Percentiles rank a stretch among this genome's conserved stretches.
Conservation (phyloP, 495 filamentous ascomycete genomes). For the Penicillium lividum region DNA sequence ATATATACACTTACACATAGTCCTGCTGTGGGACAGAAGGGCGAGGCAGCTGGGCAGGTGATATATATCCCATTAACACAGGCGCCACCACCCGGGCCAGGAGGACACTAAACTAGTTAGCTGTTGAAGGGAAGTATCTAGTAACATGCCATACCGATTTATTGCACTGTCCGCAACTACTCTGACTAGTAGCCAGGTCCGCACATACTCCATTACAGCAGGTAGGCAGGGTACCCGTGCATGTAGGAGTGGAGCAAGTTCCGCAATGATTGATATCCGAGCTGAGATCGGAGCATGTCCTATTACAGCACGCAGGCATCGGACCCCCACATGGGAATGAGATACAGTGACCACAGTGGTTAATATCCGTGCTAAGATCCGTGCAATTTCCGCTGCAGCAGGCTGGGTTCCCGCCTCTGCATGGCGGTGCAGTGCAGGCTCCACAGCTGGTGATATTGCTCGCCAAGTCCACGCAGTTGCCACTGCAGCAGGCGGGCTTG, state of each 20-base stretch:
- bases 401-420: constrained; percentile 15
- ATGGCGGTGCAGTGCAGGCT: constrained; percentile 1
- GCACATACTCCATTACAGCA: constrained; percentile 19
- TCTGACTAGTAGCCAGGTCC: constrained; percentile 10
- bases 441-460: constrained; percentile 13
- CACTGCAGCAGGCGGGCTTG: constrained; percentile 18
- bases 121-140: too few species aligned
- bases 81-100: constrained; percentile 17
- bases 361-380: constrained; percentile 13
- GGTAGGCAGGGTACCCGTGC: constrained; percentile 13
- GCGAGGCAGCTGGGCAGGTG: constrained; percentile 10
- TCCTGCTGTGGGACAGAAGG: constrained; percentile 19
- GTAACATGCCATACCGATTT: constrained; percentile 3
- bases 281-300: constrained; percentile 15
- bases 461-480: constrained; percentile 15
- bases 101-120: constrained; percentile 14
- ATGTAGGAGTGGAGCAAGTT: constrained; percentile 11
- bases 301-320: constrained; percentile 20
- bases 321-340: constrained; percentile 12
- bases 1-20: constrained; percentile 21
- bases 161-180: constrained; percentile 23
- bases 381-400: constrained; percentile 22
- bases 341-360: constrained; percentile 19
- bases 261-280: constrained; percentile 15
- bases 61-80: constrained; percentile 19